A percentile compares a stretch with the other conserved stretches of the same genome.
Evolutionary conservation across 2,329 filamentous ascomycete species (phyloP).

Genomic region (Sclerotinia glacialis): DNA sequence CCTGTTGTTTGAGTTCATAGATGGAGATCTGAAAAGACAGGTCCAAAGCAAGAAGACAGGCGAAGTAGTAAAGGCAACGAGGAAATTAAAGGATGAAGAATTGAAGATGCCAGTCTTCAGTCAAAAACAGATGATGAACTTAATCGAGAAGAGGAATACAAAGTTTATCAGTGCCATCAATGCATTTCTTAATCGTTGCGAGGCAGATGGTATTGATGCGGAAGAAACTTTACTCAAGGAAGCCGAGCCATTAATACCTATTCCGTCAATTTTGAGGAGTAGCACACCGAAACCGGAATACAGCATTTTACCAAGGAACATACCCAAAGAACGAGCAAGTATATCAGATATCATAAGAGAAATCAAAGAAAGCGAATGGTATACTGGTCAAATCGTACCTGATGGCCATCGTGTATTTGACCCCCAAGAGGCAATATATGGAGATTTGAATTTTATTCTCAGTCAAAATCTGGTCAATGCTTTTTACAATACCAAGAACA

Average conservation of each 20-base stretch:
- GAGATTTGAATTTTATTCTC: slow-evolving; percentile 78
- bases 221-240: slow-evolving; percentile 61
- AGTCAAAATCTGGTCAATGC: slow-evolving; percentile 95
- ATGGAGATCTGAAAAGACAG: slow-evolving; percentile 84
- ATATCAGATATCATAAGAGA: slow-evolving; percentile 84
- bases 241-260: slow-evolving; percentile 60
- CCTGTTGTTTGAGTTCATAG: slow-evolving; percentile 86
- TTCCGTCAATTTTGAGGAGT: slow-evolving; percentile 48
- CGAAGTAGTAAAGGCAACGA: slow-evolving; percentile 64
- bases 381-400: slow-evolving; percentile 87
- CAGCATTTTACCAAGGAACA: slow-evolving; percentile 60
- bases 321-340: slow-evolving; percentile 74
- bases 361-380: slow-evolving; percentile 80
- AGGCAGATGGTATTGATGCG: slow-evolving; percentile 62
- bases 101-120: slow-evolving; percentile 90
- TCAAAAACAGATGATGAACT: slow-evolving; percentile 82
- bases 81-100: slow-evolving; percentile 71
- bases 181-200: slow-evolving; percentile 72
- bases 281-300: slow-evolving; percentile 39
- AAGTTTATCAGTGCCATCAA: slow-evolving; percentile 80
- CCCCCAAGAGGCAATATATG: slow-evolving; percentile 75
- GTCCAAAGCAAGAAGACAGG: slow-evolving; percentile 70
- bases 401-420: slow-evolving; percentile 91
- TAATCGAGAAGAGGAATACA: slow-evolving; percentile 86
- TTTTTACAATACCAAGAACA: slow-evolving; percentile 85